Conservation (phyloP, 2,329 filamentous ascomycete species). For the Cytospora chrysosperma region DNA sequence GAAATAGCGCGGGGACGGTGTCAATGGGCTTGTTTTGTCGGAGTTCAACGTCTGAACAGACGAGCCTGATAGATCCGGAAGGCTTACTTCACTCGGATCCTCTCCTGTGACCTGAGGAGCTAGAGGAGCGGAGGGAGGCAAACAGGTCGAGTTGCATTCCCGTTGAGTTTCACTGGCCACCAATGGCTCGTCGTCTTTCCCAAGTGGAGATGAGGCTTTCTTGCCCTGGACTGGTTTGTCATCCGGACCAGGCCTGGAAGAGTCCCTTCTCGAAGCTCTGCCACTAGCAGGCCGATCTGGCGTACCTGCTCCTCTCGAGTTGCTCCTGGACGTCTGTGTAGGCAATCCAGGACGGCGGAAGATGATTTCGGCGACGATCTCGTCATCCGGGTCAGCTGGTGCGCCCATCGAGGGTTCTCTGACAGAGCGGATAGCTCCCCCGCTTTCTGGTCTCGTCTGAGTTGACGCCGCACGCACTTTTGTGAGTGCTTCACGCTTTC, state of each 20-base stretch:
- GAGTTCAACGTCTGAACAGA: slow-evolving; percentile 15
- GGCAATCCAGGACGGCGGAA: slow-evolving; percentile 2
- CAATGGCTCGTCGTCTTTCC: background rate
- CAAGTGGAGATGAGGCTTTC: background rate
- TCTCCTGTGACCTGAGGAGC: background rate
- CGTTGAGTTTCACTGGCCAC: background rate
- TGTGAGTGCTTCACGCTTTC: background rate
- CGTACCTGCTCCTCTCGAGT: background rate
- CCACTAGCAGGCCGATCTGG: background rate
- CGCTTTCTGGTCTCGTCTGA: background rate
- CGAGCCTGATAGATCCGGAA: background rate
- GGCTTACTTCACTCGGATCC: background rate
- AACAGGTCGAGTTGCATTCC: background rate
- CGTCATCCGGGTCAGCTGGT: slow-evolving; percentile 9
- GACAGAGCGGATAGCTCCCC: slow-evolving; percentile 3
- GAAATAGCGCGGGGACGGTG: slow-evolving; percentile 28
- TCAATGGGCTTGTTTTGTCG: slow-evolving; percentile 8
- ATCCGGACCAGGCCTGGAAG: background rate
- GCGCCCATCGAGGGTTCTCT: slow-evolving; percentile 11
- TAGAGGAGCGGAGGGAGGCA: background rate
- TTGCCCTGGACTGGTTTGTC: background rate
- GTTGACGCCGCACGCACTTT: background rate
- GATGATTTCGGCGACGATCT: slow-evolving; percentile 19
- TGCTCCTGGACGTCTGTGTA: background rate
- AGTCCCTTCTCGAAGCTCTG: background rate